Base-by-base conservation (phyloP, 2,329 filamentous ascomycete species). In the Rhexocercosporidium sp. region DNA sequence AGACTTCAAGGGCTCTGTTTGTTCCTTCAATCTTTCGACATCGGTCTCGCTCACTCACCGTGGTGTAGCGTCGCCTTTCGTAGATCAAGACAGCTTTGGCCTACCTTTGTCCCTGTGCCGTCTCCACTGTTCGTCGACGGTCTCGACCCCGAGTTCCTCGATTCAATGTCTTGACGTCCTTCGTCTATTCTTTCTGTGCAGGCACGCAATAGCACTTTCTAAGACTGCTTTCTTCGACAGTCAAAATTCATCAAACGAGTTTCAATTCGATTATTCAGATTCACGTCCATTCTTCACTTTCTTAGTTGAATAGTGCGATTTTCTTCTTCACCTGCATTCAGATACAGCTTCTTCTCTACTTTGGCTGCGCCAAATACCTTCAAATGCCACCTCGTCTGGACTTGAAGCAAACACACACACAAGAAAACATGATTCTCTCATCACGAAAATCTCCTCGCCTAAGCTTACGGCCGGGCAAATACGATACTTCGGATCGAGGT, bases 391-490 rank as follows among this genome's bases (percentile, higher is more conserved):
- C 75, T 65, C 67, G 67, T 64, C 73, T 76, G 51, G 72, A 77
- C 49, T 67, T 77, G 25, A 46, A 60, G 25, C 72, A 72, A 77
- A 79, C 81, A 75, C 80, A 78, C 74, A 78, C 74, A 68, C 71
- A 75, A 71, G 77, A 73, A 59, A 72, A 77, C 54, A 77, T 77
- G 76, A 75, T 79, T 77, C 76, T 79, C 73, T 78, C 76, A 9
- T 70, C 75, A 12, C 70, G 73, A 27, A 76, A 71, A 37, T 73
- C 75, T 6, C 85, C 87, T 61, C 81, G 85, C 53, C 81, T 90
- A 69, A 89, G 87, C 71, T 83, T 88, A 56, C 81, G 86, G 70
- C 83, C 85, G 37, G 82, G 82, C n/a, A 86, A 86, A 3, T 90
- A 87, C 76, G 84, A 81, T 67, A 77, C 83, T 66, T 79, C 82